A percentile compares a stretch with the other conserved stretches of the same genome.
Conservation (phyloP, 148 eudicot genomes). For the Rhododendron henanense region DNA sequence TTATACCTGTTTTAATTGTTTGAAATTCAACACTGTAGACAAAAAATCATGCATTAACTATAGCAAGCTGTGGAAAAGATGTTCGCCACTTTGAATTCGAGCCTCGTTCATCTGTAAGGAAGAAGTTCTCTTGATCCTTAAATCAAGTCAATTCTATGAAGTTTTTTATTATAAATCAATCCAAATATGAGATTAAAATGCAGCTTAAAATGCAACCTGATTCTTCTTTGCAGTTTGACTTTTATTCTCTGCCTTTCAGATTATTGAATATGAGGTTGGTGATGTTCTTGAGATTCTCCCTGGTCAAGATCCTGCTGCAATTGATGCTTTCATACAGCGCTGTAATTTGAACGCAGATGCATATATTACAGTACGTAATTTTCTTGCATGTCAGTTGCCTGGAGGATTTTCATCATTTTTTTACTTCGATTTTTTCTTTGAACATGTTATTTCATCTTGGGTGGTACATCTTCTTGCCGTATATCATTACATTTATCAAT, state of each 20-base stretch:
- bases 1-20: neutral
- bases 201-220: neutral
- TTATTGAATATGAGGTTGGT: conserved; percentile 78
- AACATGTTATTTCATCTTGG: neutral
- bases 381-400: conserved; percentile 1
- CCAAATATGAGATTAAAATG: neutral
- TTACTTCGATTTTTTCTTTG: neutral
- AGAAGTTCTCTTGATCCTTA: conserved; percentile 3
- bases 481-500: neutral
- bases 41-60: conserved; percentile 51
- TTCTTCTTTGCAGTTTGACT: neutral
- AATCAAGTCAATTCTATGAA: neutral
- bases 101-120: conserved; percentile 67
- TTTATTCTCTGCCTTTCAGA: conserved; percentile 34
- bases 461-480: neutral
- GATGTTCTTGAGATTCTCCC: conserved; percentile 89
- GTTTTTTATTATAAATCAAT: neutral
- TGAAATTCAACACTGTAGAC: conserved; percentile 38
- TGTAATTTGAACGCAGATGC: conserved; percentile 84
- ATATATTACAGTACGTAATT: conserved; percentile 57
- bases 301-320: conserved; percentile 68
- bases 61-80: conserved; percentile 58
- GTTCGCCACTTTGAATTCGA: conserved; percentile 88
- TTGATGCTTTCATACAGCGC: conserved; percentile 72
- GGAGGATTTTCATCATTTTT: neutral